Evolutionary conservation across 1,284 basidiomycete species (phyloP), one percentile per base, ranked within the genome.

Genomic region (Ganoderma meredithae): DNA sequence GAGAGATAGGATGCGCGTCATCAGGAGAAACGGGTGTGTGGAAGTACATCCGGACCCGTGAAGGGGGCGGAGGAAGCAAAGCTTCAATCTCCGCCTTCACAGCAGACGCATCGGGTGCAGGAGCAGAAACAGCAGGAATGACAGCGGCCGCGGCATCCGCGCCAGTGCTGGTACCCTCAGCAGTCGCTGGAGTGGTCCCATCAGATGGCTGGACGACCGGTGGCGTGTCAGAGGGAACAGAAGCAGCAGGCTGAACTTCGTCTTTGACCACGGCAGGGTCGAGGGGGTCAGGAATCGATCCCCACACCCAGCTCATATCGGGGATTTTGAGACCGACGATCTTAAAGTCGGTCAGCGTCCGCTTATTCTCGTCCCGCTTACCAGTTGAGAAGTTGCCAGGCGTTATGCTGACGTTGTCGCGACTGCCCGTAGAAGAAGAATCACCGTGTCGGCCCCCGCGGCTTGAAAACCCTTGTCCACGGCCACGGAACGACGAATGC

Each of bases 271-370:
- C 73, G 36, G 58, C 39, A 44, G 72, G 44, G 22, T 71, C 67
- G 31, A 64, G 55, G 64, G 68, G 41, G 60, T 81, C 71, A 53
- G 78, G 77, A 63, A 87, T 75, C 64, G 80, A 72, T 71, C 92
- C 92, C 93, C 93, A 94, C 61, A 83, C 84, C 93, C 93, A 95
- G 75, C 80, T 81, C 68, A 94, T 81, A 72, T 90, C 89, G 74
- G 82, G 84, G 74, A 97, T 91, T 78, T 94, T 90, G 75, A 98
- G 85, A 31, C 93, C 95, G 74, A 96, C 85, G 77, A 98, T 96
- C 81, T 97, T 94, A 88, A 98, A 98, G 83, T 98, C 96, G 59
- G 96, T 97, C 76, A 98, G 88, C 43, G 95, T 97, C 69, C 94
- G 89, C 75, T 90, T 83, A 80, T 93, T 88, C 82, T 93, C 88